Base-by-base conservation (phyloP, 768 basidiomycete species). In the Cystobasidium ongulense region DNA sequence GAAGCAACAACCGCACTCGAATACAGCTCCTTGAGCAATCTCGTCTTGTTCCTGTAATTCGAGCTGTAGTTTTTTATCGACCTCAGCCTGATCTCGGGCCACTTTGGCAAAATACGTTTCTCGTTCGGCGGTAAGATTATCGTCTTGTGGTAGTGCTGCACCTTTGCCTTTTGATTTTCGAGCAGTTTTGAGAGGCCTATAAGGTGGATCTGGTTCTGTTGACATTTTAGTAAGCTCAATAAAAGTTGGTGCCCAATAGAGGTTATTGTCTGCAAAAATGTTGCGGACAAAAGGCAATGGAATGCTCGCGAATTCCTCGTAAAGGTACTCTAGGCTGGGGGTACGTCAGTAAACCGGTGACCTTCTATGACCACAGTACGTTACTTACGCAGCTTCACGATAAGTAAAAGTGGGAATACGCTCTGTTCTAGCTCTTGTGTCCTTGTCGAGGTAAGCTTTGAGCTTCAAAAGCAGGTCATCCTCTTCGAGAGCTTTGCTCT, bases 1-100 rank as follows among this genome's bases (percentile, higher is more conserved):
- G 62, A 76, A 79, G 74, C 78, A 79, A 59, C 78, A 79, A 0
- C 78, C 78, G 59, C 78, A 79, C 38, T 77, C 76, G 70, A 77
- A 73, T 31, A 70, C 54, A 36, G 33, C 39, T 63, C 73, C 65
- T 41, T 35, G 35, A 50, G 29, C 73, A 29, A 54, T 38, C 33
- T 62, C 63, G 25, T 39, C 54, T 1, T 62, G 73, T 63, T 76
- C 74, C 33, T 53, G 59, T 33, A 36, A 15, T 43, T 70, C 72
- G n/a, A 35, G 53, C 15, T 31, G 10, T n/a, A 5, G 1, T 11
- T 5, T 15, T 1, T 8, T 59, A 10, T 59, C 41, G 25, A 73
- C 33, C 25, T 53, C 50, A 23, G 65, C 38, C 23, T 52, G 21
- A 62, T 53, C 65, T 5, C 31, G 11, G 1, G 50, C 50, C 23